Evolutionary conservation across 129 eudicot species (phyloP), one percentile per base, ranked within the genome.

Genomic region (Artemisia tridentata): DNA sequence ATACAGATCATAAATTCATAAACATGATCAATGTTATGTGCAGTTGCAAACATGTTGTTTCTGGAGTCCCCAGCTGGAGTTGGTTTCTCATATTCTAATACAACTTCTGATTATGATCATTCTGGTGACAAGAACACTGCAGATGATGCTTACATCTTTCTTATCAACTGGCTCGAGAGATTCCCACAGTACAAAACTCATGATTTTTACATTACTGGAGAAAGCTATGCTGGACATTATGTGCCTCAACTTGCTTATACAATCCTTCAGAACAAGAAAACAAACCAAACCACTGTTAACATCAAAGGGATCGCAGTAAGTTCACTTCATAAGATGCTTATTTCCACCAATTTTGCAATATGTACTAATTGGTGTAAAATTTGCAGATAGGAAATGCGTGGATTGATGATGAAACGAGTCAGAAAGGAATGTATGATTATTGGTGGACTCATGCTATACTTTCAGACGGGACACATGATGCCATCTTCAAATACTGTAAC

Each of bases 31-130:
- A 27, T 17, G 4, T 0, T 25, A 16, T 62, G 49, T 59, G 79
- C 81, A 85, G 87, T 75, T 62, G 90, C 87, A 65, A 85, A 85
- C 71, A 78, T 85, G 69, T 47, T 82, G 9, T 85, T 85, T 76
- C 68, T 85, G 69, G 90, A 85, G 58, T 85, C 90, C n/a, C 87
- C 83, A 11, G 87, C 83, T 27, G 90, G 85, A 63, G 90, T 85
- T 20, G 90, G 86, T 17, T 85, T 85, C 59, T 85, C 90, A 17
- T 85, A 85, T 41, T 80, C 86, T 0, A 85, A 82, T 56, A 76
- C 77, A 59, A 73, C 84, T 43, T 76, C 78, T 7, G 86, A 75
- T 65, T 85, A 78, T 3, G 72, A 72, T 12, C 54, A 63, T 17
- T 62, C 84, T 15, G 90, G 90, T 4, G 90, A 85, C 65, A 79